Conservation (phyloP, 805 yeast genomes). For the Wickerhamomyces ciferrii region DNA sequence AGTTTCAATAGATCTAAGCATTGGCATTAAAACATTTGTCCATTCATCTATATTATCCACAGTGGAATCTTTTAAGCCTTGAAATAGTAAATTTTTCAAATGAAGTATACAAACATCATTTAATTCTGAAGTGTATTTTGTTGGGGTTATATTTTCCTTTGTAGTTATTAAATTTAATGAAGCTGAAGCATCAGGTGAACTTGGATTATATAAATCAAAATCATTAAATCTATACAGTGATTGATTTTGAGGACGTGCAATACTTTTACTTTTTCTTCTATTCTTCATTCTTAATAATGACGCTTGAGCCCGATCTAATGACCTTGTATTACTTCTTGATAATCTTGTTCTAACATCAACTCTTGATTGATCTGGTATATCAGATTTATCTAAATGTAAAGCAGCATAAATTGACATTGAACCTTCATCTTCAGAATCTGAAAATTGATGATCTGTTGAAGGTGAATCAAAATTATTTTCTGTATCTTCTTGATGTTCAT, state of each 20-base stretch:
- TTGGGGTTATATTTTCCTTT: constrained; percentile 3
- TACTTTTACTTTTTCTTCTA: constrained; percentile 48
- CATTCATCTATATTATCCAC: constrained; percentile 50
- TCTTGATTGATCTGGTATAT: constrained; percentile 23
- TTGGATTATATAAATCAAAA: constrained; percentile 4
- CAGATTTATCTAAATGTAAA: constrained; percentile 29
- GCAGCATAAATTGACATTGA: constrained; percentile 65
- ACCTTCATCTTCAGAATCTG: constrained; percentile 52
- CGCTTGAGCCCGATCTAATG: constrained; percentile 62
- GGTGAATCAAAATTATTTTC: constrained; percentile 1
- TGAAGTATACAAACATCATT: constrained; percentile 34
- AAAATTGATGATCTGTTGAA: constrained; percentile 3
- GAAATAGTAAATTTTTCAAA: constrained; percentile 47
- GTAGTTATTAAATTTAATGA: constrained; percentile 9
- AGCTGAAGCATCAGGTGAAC: constrained; percentile 27
- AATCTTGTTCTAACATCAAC: constrained; percentile 26
- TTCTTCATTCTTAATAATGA: constrained; percentile 56
- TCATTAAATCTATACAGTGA: constrained; percentile 9
- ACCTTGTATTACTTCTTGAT: constrained; percentile 35
- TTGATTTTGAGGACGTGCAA: constrained; percentile 25
- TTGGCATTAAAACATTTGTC: constrained; percentile 45
- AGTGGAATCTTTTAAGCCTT: constrained; percentile 58
- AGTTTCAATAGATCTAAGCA: constrained; percentile 49
- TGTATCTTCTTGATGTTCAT: constrained; percentile 9
- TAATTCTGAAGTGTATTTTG: constrained; percentile 19